Evolutionary conservation across 179 eudicot species (phyloP), one percentile per base, ranked within the genome.

Genomic region (Carnegiea gigantea): DNA sequence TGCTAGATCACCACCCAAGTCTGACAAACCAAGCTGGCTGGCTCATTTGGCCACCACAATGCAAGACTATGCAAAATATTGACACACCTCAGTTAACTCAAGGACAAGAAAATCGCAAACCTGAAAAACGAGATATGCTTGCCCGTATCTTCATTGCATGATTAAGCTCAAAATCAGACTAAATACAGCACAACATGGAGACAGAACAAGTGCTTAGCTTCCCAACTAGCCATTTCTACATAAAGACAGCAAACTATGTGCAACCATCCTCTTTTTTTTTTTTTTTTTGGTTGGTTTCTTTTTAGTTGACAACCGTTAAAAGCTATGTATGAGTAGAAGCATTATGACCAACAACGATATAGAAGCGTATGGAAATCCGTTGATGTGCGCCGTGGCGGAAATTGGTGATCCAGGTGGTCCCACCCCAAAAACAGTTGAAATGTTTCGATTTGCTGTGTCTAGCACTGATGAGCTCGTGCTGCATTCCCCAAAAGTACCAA

Each of bases 391-490:
- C 9, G 76, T 60, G 7, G 81, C 86, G 24, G 84, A 80, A 26
- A 64, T 86, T 23, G 85, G n/a, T 24, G 89, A 86, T 70, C 84
- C 83, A 15, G 86, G 78, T 6, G 90, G 87, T 40, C 82, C 87
- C 26, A 81, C 78, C 14, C 90, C 87, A 64, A 88, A 88, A 40
- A 88, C 86, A 26, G 90, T 88, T 21, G 90, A 88, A 36, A 83
- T 71, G 80, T 88, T 88, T 62, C 82, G 87, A 53, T 84, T 88
- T 49, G 87, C 78, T 30, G 90, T 88, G 83, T 88, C 87, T 23
- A 88, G 70, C 76, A 88, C 86, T 13, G 90, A 88, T 30, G 90
- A 84, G 79, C 90, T 88, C 24, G 90, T 88, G 86, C 90, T 88
- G 90, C 73, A 24, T 8, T 73, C 44, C 30, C 30, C 21, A 51